Evolutionary conservation across 768 basidiomycete genomes (phyloP).

Genomic region (Boletus pseudopeckii): DNA sequence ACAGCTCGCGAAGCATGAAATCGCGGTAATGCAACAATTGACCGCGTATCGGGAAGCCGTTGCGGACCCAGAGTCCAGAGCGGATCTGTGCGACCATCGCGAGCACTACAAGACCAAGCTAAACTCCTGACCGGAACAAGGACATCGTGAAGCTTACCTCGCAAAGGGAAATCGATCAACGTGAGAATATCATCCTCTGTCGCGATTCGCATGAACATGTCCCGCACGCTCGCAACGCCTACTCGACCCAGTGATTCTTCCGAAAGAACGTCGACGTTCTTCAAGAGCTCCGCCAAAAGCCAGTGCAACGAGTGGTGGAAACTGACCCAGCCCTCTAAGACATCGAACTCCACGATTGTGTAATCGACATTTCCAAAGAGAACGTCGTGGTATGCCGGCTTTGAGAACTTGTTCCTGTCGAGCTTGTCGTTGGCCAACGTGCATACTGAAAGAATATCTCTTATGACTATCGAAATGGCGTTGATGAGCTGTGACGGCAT

Average conservation of each 20-base stretch:
- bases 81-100: conserved; percentile 94
- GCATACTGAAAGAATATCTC: conserved; percentile 70
- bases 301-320: conserved; percentile 93
- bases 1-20: conserved; percentile 91
- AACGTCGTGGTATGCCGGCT: conserved; percentile 63
- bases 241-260: conserved; percentile 50
- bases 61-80: conserved; percentile 95
- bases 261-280: conserved; percentile 68
- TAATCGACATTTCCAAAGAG: conserved; percentile 58
- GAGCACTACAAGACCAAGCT: conserved; percentile 49
- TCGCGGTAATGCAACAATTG: conserved; percentile 96
- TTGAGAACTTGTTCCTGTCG: conserved; percentile 62
- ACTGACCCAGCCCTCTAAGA: conserved; percentile 78
- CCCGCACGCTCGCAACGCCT: conserved; percentile 53
- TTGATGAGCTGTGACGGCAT: conserved; percentile 55
- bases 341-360: conserved; percentile 73
- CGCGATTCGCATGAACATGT: conserved; percentile 58
- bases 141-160: conserved; percentile 53
- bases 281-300: conserved; percentile 85
- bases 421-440: conserved; percentile 64
- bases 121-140: not conserved
- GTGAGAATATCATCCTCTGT: conserved; percentile 69
- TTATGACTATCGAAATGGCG: conserved; percentile 66
- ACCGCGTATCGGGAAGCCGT: conserved; percentile 92
- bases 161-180: conserved; percentile 82